Base-by-base conservation (phyloP, 2,329 filamentous ascomycete species). In the Microcyclospora pomicola region DNA sequence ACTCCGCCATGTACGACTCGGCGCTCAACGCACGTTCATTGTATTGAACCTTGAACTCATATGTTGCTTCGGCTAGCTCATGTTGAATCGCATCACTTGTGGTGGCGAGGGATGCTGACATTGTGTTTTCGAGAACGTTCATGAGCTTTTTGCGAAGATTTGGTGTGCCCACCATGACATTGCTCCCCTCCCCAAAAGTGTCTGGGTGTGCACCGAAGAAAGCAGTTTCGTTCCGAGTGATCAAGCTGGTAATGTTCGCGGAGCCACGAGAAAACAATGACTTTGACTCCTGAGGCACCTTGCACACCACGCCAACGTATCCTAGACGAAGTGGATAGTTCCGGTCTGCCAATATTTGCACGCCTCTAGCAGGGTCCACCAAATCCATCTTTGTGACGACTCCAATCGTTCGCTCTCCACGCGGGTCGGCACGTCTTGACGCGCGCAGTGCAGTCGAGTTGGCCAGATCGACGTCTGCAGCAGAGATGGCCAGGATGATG, bases 361-460 rank as follows among this genome's bases (percentile, higher is more conserved):
- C 72, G 24, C 87, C 91, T 41, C 88, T 77, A 6, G 69, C 66
- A 2, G 91, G 72, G 49, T 96, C 88, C 6, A 98, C 87, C 15
- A 98, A 70, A 53, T 98, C 91, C 88, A 98, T 95, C 65, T 98
- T 98, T 2, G 91, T 98, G 31, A 98, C 80, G n/a, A 98, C 91
- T 33, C 91, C 91, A 54, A 98, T 98, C 0, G 91, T 98, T 44
- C 91, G 74, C 63, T 98, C 91, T 38, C 91, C 91, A 43, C 91
- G 73, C 1, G 91, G 91, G 53, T 98, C 91, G 19, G 96, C 87
- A 49, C 88, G 75, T 45, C 91, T 75, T 49, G 87, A 94, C 13
- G 91, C 86, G 49, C 87, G 73, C 15, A 98, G 64, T 5, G 91
- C 87, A 6, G 91, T 91, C 1, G 91, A 98, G 59, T 98, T 98